Evolutionary conservation across 257 asterid species (phyloP), one percentile per base, ranked within the genome.

Genomic region (Leptodermis oblonga): DNA sequence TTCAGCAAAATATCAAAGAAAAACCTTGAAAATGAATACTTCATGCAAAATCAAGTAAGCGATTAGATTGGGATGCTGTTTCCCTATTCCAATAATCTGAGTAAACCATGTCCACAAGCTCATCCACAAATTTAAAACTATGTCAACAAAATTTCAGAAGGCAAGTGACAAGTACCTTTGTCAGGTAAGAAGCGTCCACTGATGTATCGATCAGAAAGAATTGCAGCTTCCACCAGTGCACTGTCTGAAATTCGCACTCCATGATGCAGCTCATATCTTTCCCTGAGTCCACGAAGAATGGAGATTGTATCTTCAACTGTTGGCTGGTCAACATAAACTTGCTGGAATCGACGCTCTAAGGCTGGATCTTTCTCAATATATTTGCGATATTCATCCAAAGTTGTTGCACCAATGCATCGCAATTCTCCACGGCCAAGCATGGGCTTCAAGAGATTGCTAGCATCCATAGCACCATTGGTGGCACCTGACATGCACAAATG

Each of bases 361-460:
- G 97, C 97, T 3, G 98, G 92, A 84, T 92, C 98, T 66, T 92
- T 92, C 74, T 92, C 98, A 20, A 92, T 86, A 80, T 92, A 92
- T 72, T 92, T 92, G 53, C 98, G 95, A 65, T 86, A 92, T 82
- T 92, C 98, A 68, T 92, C 96, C 82, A 92, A 77, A 37, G 98
- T 92, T 53, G 98, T 92, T 33, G 98, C 98, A 69, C 98, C 98
- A 76, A 92, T 92, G 84, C 98, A 92, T 53, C 98, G 88, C 18
- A 93, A 82, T 79, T 93, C 97, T 65, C 98, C 98, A 67, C 98
- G 94, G 46, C 97, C 98, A 79, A 93, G 97, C 98, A 92, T 92
- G 53, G 98, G 98, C 76, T 92, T 92, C 68, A 92, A 83, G 69
- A 92, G 94, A 83, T 92, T 90, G 52, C 97, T 96, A 74, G 98